Evolutionary conservation across 495 filamentous ascomycete genomes (phyloP).

Genomic region (Daldinia decipiens): DNA sequence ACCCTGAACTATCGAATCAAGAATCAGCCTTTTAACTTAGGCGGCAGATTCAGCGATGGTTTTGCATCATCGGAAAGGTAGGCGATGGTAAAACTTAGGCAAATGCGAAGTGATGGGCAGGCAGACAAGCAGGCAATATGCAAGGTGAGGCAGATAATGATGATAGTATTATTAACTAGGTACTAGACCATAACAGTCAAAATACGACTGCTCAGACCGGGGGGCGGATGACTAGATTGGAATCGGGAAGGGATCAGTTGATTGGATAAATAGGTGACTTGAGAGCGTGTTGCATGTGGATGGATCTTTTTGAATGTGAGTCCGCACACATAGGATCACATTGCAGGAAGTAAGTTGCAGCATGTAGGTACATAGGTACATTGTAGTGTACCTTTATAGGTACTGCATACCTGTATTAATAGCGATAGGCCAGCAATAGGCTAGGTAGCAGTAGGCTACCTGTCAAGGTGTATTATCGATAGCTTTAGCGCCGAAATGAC

Average conservation of each 20-base stretch:
- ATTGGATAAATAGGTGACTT: constrained; percentile 32
- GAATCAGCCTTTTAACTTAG: constrained; percentile 25
- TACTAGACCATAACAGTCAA: constrained; percentile 27
- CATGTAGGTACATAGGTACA: constrained; percentile 22
- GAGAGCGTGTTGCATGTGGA: constrained; percentile 23
- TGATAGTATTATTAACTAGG: constrained; percentile 12
- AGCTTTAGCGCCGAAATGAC: not conserved
- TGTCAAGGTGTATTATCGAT: not conserved
- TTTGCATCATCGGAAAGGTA: constrained; percentile 27
- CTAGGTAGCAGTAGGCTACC: too few relatives aligned
- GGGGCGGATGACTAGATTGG: constrained; percentile 28
- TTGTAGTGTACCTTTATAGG: not conserved
- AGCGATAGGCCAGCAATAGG: too few relatives aligned
- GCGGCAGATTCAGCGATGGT: constrained; percentile 17
- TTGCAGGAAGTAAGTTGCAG: constrained; percentile 13
- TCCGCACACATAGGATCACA: constrained; percentile 16
- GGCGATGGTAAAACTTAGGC: constrained; percentile 4
- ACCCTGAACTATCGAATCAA: constrained; percentile 19
- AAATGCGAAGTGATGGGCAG: not conserved
- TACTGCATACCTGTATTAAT: too few relatives aligned
- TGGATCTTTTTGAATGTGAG: constrained; percentile 15
- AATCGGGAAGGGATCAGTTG: constrained; percentile 31
- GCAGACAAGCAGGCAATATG: constrained; percentile 7
- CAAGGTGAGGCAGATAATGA: constrained; percentile 34
- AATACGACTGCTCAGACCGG: constrained; percentile 7